Conservation (phyloP, 257 asterid species). For the Nicotiana knightiana region DNA sequence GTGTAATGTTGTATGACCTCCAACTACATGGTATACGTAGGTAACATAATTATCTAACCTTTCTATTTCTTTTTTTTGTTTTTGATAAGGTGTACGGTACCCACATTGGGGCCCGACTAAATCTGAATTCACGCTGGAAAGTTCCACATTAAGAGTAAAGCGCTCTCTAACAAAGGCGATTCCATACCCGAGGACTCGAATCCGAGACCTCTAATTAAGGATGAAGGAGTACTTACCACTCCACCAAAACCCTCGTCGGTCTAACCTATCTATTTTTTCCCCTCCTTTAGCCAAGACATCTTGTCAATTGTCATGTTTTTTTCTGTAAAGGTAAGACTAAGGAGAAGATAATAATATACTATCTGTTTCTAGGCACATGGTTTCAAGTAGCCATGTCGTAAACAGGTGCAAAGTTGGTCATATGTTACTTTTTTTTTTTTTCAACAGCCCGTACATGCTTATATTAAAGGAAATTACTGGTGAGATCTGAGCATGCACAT, state of each 20-base stretch:
- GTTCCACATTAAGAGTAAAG: no score
- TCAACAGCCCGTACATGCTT: not conserved
- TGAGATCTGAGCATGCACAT: not conserved
- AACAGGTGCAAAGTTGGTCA: not conserved
- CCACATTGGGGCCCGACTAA: no score
- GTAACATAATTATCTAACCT: not conserved
- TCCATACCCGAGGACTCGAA: no score
- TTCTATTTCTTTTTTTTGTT: no score
- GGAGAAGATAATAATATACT: not conserved
- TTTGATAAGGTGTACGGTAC: no score
- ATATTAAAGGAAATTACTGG: not conserved
- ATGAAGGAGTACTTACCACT: no score
- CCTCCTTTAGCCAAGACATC: not conserved
- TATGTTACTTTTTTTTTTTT: not conserved
- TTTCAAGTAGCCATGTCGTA: not conserved
- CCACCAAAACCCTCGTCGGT: no score
- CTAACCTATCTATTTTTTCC: not conserved
- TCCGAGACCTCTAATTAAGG: no score
- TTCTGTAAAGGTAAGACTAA: not conserved
- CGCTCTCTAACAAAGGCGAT: no score
- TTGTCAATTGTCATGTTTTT: not conserved
- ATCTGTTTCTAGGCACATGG: not conserved
- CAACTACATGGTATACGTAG: not conserved
- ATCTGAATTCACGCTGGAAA: no score
- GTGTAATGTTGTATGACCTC: not conserved